A percentile compares a stretch with the other conserved stretches of the same genome.
Conservation (phyloP, 495 filamentous ascomycete genomes). For the Cudoniella acicularis region DNA sequence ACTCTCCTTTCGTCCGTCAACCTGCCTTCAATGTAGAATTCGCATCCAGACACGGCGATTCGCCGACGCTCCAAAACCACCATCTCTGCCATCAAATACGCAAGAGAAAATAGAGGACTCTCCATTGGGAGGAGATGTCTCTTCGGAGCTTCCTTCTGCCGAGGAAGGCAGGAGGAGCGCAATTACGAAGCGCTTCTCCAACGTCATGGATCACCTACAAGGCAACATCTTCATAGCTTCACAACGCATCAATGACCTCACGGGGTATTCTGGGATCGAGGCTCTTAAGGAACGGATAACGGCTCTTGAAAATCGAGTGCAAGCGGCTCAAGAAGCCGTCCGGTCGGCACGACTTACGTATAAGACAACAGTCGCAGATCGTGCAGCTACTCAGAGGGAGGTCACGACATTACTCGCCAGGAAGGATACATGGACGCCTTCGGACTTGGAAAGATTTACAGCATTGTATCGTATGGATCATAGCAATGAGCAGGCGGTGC, state of each 20-base stretch:
- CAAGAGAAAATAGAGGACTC: not conserved
- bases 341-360: conserved; percentile 70
- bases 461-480: conserved; percentile 88
- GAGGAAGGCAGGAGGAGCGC: conserved; percentile 67
- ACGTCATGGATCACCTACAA: conserved; percentile 85
- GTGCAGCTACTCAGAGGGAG: conserved; percentile 87
- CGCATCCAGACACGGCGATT: conserved; percentile 19
- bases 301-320: conserved; percentile 62
- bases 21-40: conserved; percentile 24
- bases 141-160: conserved; percentile 66
- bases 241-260: conserved; percentile 86
- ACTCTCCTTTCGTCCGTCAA: conserved; percentile 11
- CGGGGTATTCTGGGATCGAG: conserved; percentile 93
- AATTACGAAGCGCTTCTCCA: conserved; percentile 67
- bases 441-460: conserved; percentile 93
- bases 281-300: conserved; percentile 73
- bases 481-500: conserved; percentile 83
- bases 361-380: conserved; percentile 69
- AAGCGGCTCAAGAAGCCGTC: conserved; percentile 58
- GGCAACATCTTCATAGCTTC: conserved; percentile 78
- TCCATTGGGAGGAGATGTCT: conserved; percentile 7
- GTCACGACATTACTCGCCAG: conserved; percentile 90
- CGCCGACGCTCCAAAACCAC: conserved; percentile 21
- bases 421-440: conserved; percentile 85
- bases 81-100: not conserved